Base-by-base conservation (phyloP, 2,329 filamentous ascomycete genomes). In the Penicillium sp. region DNA sequence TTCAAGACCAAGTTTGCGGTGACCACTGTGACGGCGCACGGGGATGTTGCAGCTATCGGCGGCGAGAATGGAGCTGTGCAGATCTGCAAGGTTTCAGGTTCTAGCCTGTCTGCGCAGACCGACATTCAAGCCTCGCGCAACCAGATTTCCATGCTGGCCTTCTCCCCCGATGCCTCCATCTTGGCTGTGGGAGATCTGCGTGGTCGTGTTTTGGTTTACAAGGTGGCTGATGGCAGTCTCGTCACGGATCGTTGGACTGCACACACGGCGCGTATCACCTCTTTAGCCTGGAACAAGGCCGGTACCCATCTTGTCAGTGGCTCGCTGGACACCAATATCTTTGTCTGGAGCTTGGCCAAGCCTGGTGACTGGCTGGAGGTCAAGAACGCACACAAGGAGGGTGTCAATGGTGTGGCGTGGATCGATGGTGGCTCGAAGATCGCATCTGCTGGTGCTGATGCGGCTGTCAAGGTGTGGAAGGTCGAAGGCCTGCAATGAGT, bases 371-470 rank as follows among this genome's bases (percentile, higher is more conserved):
- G 94, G 68, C 85, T 96, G 68, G 94, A 95, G 81, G 89, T 88
- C 14, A 79, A 87, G 25, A 96, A 97, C 73, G 93, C 94, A 53
- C 95, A 99, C 80, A 97, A 97, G 80, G 95, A 98, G 73, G 95
- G 95, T 10, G 93, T 98, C 19, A 92, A 90, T 68, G 94, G 91
- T 16, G 89, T 98, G 16, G 85, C 85, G 13, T 99, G 94, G 93
- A 83, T 91, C 14, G 84, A 83, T 30, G 86, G 84, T 8, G 82
- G 82, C 60, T 77, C 77, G 19, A 91, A 85, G 78, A 83, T 98
- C 53, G 87, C 91, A 10, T 96, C 89, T 68, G 87, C 87, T 4
- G 95, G 95, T 49, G 91, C 89, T 11, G 95, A 99, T 83, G 94
- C 92, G 37, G 89, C 91, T 0, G 85, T 99, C 52, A 99, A 98